Conservation (phyloP, 768 basidiomycete species). For the Obba rivulosa region DNA sequence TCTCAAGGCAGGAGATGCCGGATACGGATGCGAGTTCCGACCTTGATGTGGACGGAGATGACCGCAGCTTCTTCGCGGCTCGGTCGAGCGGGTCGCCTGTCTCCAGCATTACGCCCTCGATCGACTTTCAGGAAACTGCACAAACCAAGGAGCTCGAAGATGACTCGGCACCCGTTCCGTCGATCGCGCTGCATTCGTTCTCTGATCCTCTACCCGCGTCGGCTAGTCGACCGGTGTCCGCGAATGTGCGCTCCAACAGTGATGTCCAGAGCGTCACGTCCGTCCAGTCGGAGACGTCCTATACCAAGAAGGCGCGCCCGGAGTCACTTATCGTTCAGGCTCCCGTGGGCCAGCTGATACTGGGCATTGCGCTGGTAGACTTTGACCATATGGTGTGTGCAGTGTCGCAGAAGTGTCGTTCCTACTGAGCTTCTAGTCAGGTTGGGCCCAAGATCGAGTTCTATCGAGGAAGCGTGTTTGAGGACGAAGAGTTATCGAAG, state of each 20-base stretch:
- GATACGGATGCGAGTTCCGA: slow-evolving; percentile 49
- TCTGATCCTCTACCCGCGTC: slow-evolving; percentile 1
- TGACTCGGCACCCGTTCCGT: neutral
- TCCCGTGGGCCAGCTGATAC: slow-evolving; percentile 55
- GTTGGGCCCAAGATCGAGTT: slow-evolving; percentile 93
- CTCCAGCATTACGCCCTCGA: slow-evolving; percentile 47
- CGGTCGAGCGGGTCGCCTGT: slow-evolving; percentile 40
- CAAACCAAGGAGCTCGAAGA: no score
- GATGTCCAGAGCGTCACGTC: slow-evolving; percentile 51
- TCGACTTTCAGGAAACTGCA: slow-evolving; percentile 33
- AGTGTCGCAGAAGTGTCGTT: neutral
- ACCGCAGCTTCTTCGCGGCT: slow-evolving; percentile 44
- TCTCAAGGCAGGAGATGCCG: slow-evolving; percentile 20
- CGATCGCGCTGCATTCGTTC: neutral
- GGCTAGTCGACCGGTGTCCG: slow-evolving; percentile 40
- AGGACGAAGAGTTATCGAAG: slow-evolving; percentile 80
- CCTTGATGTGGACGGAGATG: slow-evolving; percentile 30
- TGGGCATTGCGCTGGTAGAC: slow-evolving; percentile 90
- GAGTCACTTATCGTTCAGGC: slow-evolving; percentile 71
- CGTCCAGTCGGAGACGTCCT: slow-evolving; percentile 57
- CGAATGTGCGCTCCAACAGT: slow-evolving; percentile 39
- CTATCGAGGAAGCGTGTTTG: slow-evolving; percentile 68
- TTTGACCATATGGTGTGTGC: slow-evolving; percentile 84
- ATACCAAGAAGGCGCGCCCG: slow-evolving; percentile 64
- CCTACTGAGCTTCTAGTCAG: slow-evolving; percentile 29